Base-by-base conservation (phyloP, 345 rosid genomes). In the Boechera divaricarpa region DNA sequence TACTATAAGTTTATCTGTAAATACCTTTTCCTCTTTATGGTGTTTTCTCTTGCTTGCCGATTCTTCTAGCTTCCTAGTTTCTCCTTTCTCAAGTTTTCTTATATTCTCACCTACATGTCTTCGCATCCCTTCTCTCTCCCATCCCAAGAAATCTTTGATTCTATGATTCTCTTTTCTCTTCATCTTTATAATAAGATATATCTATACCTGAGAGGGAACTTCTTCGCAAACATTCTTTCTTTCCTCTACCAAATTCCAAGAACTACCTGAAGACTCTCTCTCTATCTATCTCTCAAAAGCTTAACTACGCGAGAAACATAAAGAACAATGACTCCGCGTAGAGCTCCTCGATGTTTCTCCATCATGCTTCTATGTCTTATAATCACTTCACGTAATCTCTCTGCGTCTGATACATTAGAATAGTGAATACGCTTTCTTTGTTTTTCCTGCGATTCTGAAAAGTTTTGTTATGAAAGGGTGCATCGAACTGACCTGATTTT, bases 21-120 rank as follows among this genome's bases (percentile, higher is more conserved):
- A 29, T 49, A 74, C 83, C 67, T 83, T 85, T 83, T 53, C 70
- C 78, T 75, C 72, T 79, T 87, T 85, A 87, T 71, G 79, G 83
- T 75, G 87, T 89, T 86, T 84, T 83, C 89, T 73, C 89, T 91
- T 89, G 97, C 97, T 92, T 90, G 91, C 82, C 53, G 76, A 82
- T 83, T 84, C 87, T 88, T 84, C 86, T 87, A 85, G 82, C 91
- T 78, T 83, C 80, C 85, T 49, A 64, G 80, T 91, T 80, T 93
- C 98, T 86, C 94, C 86, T 90, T 83, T 85, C 92, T 90, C 95
- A 96, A 91, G 98, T 91, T 90, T 96, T 87, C 96, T 90, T 83
- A 84, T 87, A 93, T 91, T 96, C 98, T 77, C 82, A 48, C 82
- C 73, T 72, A 67, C 85, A 81, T 77, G 78, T 79, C 74, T 55